Evolutionary conservation across 2,329 filamentous ascomycete genomes (phyloP).

Genomic region (Diplodia corticola): DNA sequence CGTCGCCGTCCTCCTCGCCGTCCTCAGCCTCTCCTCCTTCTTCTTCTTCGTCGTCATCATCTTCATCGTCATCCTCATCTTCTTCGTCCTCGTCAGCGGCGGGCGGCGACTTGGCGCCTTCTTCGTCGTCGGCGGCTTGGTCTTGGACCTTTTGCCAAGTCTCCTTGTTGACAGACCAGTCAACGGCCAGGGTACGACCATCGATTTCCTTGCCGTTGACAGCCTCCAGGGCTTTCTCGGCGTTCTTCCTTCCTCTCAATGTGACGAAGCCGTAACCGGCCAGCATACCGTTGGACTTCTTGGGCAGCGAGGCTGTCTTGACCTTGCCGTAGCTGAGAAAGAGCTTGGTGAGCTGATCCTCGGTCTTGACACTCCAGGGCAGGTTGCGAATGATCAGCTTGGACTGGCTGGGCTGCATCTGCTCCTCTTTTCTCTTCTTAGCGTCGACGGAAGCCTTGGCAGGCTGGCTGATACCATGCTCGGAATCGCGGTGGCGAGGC

Average conservation of each 20-base stretch:
- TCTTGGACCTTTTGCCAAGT: slow-evolving; percentile 71
- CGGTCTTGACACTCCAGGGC: slow-evolving; percentile 90
- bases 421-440: slow-evolving; percentile 68
- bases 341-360: slow-evolving; percentile 74
- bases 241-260: slow-evolving; percentile 83
- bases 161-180: slow-evolving; percentile 93
- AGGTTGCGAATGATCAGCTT: slow-evolving; percentile 90
- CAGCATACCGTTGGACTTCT: slow-evolving; percentile 65
- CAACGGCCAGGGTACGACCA: slow-evolving; percentile 84
- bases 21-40: slow-evolving; percentile 47
- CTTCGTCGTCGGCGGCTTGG: slow-evolving; percentile 37
- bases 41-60: slow-evolving; percentile 32
- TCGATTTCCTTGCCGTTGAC: slow-evolving; percentile 91
- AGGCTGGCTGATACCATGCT: slow-evolving; percentile 42
- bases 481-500: slow-evolving; percentile 65
- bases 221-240: slow-evolving; percentile 79
- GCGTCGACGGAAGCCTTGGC: slow-evolving; percentile 48
- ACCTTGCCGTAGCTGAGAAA: slow-evolving; percentile 91
- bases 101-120: slow-evolving; percentile 44
- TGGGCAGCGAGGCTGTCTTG: slow-evolving; percentile 82
- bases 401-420: slow-evolving; percentile 62
- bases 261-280: slow-evolving; percentile 93
- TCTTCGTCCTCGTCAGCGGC: slow-evolving; percentile 33
- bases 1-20: slow-evolving; percentile 47
- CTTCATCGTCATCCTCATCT: slow-evolving; percentile 43